phyloP scores from a whole-genome alignment of 139 green algal genomes.

The Tetraselmis chui region DNA sequence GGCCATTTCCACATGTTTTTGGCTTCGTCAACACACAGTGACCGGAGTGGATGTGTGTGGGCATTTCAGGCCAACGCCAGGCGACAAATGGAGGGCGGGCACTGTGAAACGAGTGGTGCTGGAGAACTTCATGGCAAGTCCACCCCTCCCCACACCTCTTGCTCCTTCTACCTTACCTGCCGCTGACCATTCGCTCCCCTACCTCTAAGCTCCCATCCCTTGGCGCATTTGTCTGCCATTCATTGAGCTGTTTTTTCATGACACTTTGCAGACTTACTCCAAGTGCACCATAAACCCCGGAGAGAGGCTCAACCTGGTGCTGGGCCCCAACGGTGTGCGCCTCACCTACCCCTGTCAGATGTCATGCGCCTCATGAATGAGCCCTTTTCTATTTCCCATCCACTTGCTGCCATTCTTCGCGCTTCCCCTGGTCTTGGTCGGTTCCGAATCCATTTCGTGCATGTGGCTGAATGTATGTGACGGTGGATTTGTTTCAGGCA shows the following conservation, averaged over 20 bases:
- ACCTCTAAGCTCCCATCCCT: not conserved
- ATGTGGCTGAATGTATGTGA: not conserved
- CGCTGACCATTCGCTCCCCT: not conserved
- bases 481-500: slow-evolving; percentile 36
- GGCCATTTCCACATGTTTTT: no score
- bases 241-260: not conserved
- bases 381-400: not conserved
- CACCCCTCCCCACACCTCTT: not conserved
- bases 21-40: no score
- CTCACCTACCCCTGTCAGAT: not conserved
- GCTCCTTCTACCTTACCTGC: not conserved
- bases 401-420: not conserved
- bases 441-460: not conserved
- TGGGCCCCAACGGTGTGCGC: slow-evolving; percentile 88
- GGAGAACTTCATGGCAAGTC: slow-evolving; percentile 68
- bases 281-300: slow-evolving; percentile 55
- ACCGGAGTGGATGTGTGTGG: no score
- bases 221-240: not conserved
- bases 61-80: not conserved
- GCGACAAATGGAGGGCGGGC: not conserved
- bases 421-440: not conserved
- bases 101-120: slow-evolving; percentile 36
- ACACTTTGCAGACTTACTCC: slow-evolving; percentile 61
- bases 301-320: slow-evolving; percentile 81
- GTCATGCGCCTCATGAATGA: not conserved